Evolutionary conservation across 345 rosid species (phyloP).

Genomic region (Eucalyptus fibrosa): DNA sequence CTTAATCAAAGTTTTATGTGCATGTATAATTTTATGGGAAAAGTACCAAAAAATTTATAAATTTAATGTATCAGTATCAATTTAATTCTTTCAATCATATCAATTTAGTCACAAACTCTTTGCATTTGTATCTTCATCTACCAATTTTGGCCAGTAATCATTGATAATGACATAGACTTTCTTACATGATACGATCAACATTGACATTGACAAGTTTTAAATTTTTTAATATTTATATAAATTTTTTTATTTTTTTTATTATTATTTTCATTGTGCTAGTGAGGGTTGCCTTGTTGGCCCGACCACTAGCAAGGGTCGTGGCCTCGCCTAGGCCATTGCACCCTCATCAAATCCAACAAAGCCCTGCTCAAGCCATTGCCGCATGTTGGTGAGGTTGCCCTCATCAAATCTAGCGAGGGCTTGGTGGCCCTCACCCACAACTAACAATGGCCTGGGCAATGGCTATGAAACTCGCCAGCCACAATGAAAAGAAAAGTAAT

Average conservation of each 20-base stretch:
- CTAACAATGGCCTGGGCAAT: background rate
- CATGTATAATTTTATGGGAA: background rate
- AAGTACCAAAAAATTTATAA: too few species aligned
- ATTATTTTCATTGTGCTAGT: background rate
- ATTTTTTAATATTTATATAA: too few species aligned
- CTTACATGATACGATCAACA: background rate
- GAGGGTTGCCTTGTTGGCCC: background rate
- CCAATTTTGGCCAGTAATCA: background rate
- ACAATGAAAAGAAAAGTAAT: background rate
- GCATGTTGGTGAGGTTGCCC: background rate
- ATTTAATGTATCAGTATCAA: too few species aligned
- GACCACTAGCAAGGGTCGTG: background rate
- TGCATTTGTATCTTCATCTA: too few species aligned
- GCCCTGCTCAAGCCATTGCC: background rate
- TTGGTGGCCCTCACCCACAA: background rate
- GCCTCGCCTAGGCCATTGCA: too few species aligned
- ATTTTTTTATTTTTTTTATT: too few species aligned
- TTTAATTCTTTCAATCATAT: too few species aligned
- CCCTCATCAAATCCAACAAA: background rate
- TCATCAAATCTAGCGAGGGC: background rate
- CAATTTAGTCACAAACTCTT: background rate
- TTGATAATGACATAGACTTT: background rate
- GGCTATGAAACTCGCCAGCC: accelerated
- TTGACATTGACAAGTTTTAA: background rate
- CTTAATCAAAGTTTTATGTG: background rate